A percentile compares a stretch with the other conserved stretches of the same genome.
phyloP scores from a whole-genome alignment of 768 basidiomycete species.

The Tulasnella sp. region DNA sequence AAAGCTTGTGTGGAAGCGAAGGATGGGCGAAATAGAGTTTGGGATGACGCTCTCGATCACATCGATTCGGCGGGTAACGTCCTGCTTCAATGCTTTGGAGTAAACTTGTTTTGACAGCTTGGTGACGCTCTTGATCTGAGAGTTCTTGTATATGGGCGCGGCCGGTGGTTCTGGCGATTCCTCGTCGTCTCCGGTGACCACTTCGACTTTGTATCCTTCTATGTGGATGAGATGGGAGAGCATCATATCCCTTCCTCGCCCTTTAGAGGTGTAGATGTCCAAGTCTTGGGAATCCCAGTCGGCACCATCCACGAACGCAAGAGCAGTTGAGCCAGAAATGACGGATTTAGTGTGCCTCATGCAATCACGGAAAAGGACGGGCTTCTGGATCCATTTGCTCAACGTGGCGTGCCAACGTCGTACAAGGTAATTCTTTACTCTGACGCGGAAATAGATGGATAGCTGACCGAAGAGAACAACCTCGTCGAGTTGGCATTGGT shows the following conservation, averaged over 20 bases:
- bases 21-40: slow-evolving; percentile 16
- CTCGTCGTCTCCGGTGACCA: not conserved
- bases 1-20: slow-evolving; percentile 16
- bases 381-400: not conserved
- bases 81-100: not conserved
- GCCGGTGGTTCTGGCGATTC: not conserved
- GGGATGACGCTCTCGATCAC: slow-evolving; percentile 1
- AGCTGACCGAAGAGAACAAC: not conserved
- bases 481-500: not conserved
- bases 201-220: not conserved
- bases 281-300: slow-evolving; percentile 21
- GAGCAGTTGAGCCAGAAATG: slow-evolving; percentile 25
- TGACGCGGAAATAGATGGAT: not conserved
- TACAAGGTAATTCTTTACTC: not conserved
- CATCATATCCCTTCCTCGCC: not conserved
- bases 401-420: not conserved
- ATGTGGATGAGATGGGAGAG: not conserved
- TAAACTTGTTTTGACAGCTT: not conserved
- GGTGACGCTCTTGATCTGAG: slow-evolving; percentile 10
- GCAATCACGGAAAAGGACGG: not conserved
- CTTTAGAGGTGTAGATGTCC: slow-evolving; percentile 15
- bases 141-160: not conserved
- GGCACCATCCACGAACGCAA: not conserved
- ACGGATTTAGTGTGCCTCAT: slow-evolving; percentile 37
- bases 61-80: not conserved